Evolutionary conservation across 1,284 basidiomycete genomes (phyloP).

Genomic region (Ustilago vetiveriae): DNA sequence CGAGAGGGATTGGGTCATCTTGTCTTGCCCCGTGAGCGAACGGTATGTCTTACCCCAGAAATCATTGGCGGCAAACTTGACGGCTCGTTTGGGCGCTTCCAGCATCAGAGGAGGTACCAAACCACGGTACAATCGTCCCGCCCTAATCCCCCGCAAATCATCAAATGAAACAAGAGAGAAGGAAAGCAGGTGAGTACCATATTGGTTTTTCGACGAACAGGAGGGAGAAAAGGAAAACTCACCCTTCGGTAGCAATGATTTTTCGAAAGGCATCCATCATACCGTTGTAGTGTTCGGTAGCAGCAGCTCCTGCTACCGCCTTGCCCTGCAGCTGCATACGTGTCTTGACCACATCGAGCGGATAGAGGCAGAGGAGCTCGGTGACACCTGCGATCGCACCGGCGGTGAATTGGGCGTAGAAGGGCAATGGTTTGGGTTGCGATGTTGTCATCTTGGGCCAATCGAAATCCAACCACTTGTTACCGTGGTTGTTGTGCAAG

Average conservation of each 20-base stretch:
- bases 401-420: conserved; percentile 85
- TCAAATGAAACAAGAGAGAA: no score
- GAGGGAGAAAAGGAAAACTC: conserved; percentile 53
- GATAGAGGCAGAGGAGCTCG: conserved; percentile 92
- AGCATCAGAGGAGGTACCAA: conserved; percentile 91
- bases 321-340: conserved; percentile 94
- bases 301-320: conserved; percentile 69
- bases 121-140: conserved; percentile 87
- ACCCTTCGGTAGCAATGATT: conserved; percentile 88
- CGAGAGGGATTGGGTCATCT: conserved; percentile 88
- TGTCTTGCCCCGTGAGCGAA: conserved; percentile 74
- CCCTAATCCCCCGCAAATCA: conserved; percentile 27
- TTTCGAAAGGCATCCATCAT: conserved; percentile 81
- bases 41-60: conserved; percentile 77
- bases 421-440: conserved; percentile 72
- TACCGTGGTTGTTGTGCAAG: neutral
- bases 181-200: neutral
- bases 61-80: conserved; percentile 90
- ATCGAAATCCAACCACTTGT: no score
- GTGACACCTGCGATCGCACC: conserved; percentile 84
- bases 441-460: conserved; percentile 19
- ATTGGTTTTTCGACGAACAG: neutral
- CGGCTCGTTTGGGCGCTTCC: conserved; percentile 96
- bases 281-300: conserved; percentile 69
- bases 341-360: conserved; percentile 83